Percentiles rank a stretch among this genome's conserved stretches.
These are phyloP conservation scores for Baffinella frigidus DNA, from an alignment of 208 protist genomes.

Conservation along the genomic window DNA sequence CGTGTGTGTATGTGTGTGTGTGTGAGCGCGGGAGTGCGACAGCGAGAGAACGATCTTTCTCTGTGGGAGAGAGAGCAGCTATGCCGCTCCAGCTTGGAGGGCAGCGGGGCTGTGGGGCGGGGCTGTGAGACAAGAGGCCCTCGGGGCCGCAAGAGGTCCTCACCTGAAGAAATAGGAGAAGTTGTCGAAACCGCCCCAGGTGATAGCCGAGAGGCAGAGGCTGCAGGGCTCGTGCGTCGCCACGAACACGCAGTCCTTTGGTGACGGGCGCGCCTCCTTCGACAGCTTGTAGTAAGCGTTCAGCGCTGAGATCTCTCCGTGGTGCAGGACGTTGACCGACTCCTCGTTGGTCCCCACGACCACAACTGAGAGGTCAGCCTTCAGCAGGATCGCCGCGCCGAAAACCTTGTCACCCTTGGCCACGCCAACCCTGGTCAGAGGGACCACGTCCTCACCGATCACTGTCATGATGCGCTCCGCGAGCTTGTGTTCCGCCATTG, in stretches of 20 bases:
- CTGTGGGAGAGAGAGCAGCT: no score
- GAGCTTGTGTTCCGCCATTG: no score
- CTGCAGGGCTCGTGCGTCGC: slow-evolving; percentile 10
- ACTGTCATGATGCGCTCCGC: not conserved
- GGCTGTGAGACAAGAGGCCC: no score
- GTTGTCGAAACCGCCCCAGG: not conserved
- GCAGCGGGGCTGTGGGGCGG: no score
- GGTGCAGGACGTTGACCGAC: not conserved
- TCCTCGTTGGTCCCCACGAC: not conserved
- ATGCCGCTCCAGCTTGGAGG: no score
- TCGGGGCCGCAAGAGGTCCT: no score
- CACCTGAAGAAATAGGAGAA: not conserved
- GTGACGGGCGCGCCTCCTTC: not conserved
- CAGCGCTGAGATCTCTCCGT: not conserved
- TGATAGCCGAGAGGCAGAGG: not conserved
- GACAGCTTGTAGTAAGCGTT: not conserved
- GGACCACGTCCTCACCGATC: not conserved
- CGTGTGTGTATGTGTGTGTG: no score
- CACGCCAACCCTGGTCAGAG: not conserved
- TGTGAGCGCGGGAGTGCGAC: no score
- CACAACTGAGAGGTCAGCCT: not conserved
- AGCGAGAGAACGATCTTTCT: no score
- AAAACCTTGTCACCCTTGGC: not conserved
- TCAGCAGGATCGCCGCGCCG: not conserved
- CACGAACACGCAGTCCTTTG: not conserved